Evolutionary conservation across 2,329 filamentous ascomycete genomes (phyloP).

Genomic region (Arthrobotrys sphaeroides): DNA sequence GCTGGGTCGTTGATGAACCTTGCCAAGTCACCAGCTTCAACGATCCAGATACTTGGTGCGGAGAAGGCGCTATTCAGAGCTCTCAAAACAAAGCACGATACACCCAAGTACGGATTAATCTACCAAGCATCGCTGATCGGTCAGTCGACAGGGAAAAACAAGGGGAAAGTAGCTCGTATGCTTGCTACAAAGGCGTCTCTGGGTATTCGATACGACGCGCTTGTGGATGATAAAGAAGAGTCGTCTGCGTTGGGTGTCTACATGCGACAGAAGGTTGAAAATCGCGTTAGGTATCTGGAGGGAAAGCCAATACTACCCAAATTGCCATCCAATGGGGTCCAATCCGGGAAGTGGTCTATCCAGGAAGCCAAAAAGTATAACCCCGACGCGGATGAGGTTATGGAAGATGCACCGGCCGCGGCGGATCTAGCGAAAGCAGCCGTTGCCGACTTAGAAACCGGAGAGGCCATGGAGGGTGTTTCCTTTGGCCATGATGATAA

Average conservation of each 20-base stretch:
- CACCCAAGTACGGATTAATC: slow-evolving; percentile 95
- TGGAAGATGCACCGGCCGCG: slow-evolving; percentile 72
- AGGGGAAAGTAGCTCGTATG: slow-evolving; percentile 98
- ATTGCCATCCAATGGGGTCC: slow-evolving; percentile 77
- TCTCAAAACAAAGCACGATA: slow-evolving; percentile 98
- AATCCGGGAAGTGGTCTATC: slow-evolving; percentile 83
- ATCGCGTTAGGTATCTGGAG: slow-evolving; percentile 79
- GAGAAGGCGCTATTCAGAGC: slow-evolving; percentile 99
- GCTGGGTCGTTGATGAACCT: slow-evolving; percentile 93
- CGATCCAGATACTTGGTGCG: slow-evolving; percentile 96
- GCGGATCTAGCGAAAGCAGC: slow-evolving; percentile 63
- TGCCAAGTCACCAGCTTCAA: slow-evolving; percentile 92
- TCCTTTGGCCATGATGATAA: slow-evolving; percentile 60
- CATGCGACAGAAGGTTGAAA: slow-evolving; percentile 77
- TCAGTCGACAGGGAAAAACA: slow-evolving; percentile 96
- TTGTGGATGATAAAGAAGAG: slow-evolving; percentile 89
- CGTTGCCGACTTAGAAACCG: slow-evolving; percentile 64
- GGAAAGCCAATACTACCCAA: slow-evolving; percentile 86
- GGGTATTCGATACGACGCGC: slow-evolving; percentile 89
- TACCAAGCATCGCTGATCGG: slow-evolving; percentile 94
- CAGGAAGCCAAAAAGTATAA: slow-evolving; percentile 97
- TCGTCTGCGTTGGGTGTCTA: slow-evolving; percentile 80
- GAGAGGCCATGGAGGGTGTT: slow-evolving; percentile 61
- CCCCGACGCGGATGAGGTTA: slow-evolving; percentile 85
- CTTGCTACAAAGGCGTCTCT: slow-evolving; percentile 92